Conservation (phyloP, 805 yeast genomes). For the Naumovozyma castellii region DNA sequence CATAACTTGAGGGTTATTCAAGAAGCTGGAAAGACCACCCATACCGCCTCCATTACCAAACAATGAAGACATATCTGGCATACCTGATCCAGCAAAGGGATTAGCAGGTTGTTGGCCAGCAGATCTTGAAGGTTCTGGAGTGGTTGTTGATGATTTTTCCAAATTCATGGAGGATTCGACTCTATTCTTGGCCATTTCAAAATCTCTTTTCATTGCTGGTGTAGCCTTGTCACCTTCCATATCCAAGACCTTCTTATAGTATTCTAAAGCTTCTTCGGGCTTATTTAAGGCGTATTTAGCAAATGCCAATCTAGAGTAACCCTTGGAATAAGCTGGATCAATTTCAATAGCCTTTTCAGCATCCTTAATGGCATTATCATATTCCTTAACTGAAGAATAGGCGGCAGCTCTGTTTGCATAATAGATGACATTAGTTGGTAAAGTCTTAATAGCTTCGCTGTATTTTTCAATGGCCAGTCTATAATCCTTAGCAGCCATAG, state of each 20-base stretch:
- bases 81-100: conserved; percentile 36
- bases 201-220: conserved; percentile 87
- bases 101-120: conserved; percentile 21
- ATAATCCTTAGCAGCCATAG: conserved; percentile 71
- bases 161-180: conserved; percentile 63
- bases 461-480: conserved; percentile 65
- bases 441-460: conserved; percentile 64
- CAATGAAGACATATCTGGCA: conserved; percentile 70
- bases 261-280: conserved; percentile 78
- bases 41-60: conserved; percentile 53
- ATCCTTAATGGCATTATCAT: conserved; percentile 70
- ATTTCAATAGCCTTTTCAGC: conserved; percentile 72
- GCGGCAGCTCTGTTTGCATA: conserved; percentile 96
- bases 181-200: conserved; percentile 84
- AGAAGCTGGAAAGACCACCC: conserved; percentile 57
- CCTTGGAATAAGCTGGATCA: conserved; percentile 79
- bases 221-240: conserved; percentile 78
- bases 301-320: conserved; percentile 88
- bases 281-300: conserved; percentile 94
- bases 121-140: conserved; percentile 16
- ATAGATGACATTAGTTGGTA: conserved; percentile 71
- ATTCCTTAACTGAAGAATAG: conserved; percentile 65
- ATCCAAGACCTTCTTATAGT: conserved; percentile 80
- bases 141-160: conserved; percentile 19
- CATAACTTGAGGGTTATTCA: conserved; percentile 88